These are phyloP conservation scores for Phytopythium litorale DNA, from an alignment of 352 stramenopile genomes.

Conservation along the genomic window DNA sequence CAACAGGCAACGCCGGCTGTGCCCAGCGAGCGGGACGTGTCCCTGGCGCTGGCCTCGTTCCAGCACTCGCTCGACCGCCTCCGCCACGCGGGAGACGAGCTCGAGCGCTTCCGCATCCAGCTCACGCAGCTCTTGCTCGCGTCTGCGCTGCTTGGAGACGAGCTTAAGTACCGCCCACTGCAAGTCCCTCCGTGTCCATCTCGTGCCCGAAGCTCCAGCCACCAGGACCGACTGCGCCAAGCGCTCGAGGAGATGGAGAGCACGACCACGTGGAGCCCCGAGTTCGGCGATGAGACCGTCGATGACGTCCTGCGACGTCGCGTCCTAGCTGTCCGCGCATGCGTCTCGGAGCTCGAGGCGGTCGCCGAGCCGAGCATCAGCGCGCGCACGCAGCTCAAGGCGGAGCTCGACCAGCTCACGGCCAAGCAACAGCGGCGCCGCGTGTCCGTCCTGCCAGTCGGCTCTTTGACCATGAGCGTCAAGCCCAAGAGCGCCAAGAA, in stretches of 20 bases:
- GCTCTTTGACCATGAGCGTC: neutral
- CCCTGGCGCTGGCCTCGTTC: neutral
- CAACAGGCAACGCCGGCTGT: neutral
- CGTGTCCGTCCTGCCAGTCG: neutral
- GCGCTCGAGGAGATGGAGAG: slow-evolving; percentile 3
- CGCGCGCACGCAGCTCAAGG: neutral
- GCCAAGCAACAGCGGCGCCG: slow-evolving; percentile 1
- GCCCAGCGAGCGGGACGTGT: neutral
- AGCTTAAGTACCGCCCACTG: slow-evolving; percentile 6
- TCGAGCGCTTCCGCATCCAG: slow-evolving; percentile 7
- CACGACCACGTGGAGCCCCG: slow-evolving; percentile 2
- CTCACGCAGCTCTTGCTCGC: slow-evolving; percentile 6
- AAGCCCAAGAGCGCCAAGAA: neutral
- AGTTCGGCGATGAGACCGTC: slow-evolving; percentile 6
- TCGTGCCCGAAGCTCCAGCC: neutral
- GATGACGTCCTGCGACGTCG: slow-evolving; percentile 5
- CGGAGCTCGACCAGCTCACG: neutral
- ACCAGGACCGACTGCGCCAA: neutral
- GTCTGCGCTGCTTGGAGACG: slow-evolving; percentile 3
- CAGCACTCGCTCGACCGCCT: slow-evolving; percentile 1
- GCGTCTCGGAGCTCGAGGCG: slow-evolving; percentile 3
- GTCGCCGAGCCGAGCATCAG: neutral
- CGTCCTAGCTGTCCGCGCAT: neutral
- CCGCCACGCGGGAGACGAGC: neutral
- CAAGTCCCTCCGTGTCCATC: neutral